Evolutionary conservation across 2,329 filamentous ascomycete genomes (phyloP).

Genomic region (Apiospora marii): DNA sequence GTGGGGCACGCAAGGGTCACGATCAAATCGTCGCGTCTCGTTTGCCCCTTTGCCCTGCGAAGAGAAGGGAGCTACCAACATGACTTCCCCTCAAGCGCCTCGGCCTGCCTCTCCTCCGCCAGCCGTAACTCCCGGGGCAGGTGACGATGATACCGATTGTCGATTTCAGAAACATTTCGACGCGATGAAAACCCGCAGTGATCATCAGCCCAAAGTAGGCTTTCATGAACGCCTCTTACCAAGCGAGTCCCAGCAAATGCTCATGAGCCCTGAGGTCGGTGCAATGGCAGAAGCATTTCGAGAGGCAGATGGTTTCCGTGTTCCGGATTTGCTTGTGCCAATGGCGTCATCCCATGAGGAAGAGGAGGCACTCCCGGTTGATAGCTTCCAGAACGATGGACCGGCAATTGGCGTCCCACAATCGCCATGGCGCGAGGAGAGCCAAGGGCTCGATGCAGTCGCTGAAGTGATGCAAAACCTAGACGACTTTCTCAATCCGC

Average conservation of each 20-base stretch:
- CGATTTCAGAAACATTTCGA: conserved; percentile 59
- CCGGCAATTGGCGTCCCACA: conserved; percentile 31
- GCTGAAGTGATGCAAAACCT: conserved; percentile 56
- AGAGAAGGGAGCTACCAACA: conserved; percentile 33
- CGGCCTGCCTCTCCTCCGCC: conserved; percentile 55
- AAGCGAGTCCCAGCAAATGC: conserved; percentile 50
- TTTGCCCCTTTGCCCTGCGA: conserved; percentile 44
- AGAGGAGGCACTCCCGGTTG: conserved; percentile 25
- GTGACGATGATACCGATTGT: conserved; percentile 42
- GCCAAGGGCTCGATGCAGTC: conserved; percentile 48
- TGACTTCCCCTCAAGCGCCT: conserved; percentile 26
- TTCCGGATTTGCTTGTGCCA: not conserved
- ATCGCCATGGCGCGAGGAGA: conserved; percentile 40
- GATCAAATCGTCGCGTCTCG: conserved; percentile 41
- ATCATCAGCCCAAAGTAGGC: conserved; percentile 24
- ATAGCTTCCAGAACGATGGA: conserved; percentile 25
- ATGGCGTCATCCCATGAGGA: conserved; percentile 7
- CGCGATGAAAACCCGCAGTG: conserved; percentile 47
- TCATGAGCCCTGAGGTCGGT: conserved; percentile 49
- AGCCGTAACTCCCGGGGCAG: conserved; percentile 41
- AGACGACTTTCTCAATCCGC: conserved; percentile 51
- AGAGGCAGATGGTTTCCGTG: conserved; percentile 47
- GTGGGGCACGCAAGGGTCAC: conserved; percentile 29
- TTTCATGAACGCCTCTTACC: conserved; percentile 48
- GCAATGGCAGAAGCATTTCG: conserved; percentile 60